A percentile compares a stretch with the other conserved stretches of the same genome.
Evolutionary conservation across 2,329 filamentous ascomycete species (phyloP).

Genomic region (Epichloe gansuensis): DNA sequence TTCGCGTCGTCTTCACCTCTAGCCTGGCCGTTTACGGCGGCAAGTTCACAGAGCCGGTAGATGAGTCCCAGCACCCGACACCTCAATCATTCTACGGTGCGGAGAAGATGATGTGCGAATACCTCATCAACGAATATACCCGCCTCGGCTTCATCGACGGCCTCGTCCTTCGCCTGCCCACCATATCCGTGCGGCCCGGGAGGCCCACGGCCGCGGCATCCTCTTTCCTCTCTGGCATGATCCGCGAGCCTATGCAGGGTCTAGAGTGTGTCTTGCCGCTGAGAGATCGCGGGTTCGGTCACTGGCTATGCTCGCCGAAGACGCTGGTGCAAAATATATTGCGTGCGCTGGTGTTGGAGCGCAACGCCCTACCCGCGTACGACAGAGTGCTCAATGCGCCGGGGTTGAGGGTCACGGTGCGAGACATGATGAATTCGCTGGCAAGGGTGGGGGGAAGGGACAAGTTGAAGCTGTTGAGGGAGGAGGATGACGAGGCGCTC

Average conservation of each 20-base stretch:
- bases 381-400: slow-evolving; percentile 28
- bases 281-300: slow-evolving; percentile 27
- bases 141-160: slow-evolving; percentile 43
- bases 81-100: slow-evolving; percentile 46
- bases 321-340: slow-evolving; percentile 33
- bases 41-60: slow-evolving; percentile 31
- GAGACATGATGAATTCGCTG: slow-evolving; percentile 36
- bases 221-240: slow-evolving; percentile 46
- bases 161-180: slow-evolving; percentile 42
- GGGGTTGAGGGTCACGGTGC: slow-evolving; percentile 33
- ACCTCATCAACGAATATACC: slow-evolving; percentile 14
- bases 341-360: slow-evolving; percentile 16
- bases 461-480: slow-evolving; percentile 26
- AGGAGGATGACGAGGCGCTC: slow-evolving; percentile 31
- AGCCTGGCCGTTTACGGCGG: slow-evolving; percentile 46
- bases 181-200: slow-evolving; percentile 44
- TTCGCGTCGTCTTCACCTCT: slow-evolving; percentile 44
- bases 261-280: slow-evolving; percentile 31
- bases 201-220: slow-evolving; percentile 44
- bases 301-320: slow-evolving; percentile 36
- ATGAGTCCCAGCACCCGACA: slow-evolving; percentile 30
- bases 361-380: slow-evolving; percentile 6
- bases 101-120: slow-evolving; percentile 46
- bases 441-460: slow-evolving; percentile 33
- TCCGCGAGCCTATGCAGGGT: slow-evolving; percentile 39